Conservation (phyloP, 2,329 filamentous ascomycete genomes). For the Graphiopsis chlorocephala region DNA sequence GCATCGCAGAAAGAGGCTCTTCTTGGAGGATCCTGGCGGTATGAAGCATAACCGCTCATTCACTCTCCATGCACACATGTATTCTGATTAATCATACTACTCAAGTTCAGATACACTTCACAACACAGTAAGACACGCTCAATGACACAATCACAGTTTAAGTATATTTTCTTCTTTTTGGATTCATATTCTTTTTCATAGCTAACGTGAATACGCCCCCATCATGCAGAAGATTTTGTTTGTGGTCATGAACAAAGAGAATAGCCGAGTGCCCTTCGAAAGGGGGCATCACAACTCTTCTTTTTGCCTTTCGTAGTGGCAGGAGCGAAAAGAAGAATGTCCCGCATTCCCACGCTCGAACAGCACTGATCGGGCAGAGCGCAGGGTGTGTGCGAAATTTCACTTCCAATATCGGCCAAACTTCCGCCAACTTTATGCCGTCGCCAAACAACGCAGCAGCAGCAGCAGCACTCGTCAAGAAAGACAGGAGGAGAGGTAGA, state of each 20-base stretch:
- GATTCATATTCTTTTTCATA: conserved; percentile 9
- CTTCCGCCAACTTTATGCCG: background rate
- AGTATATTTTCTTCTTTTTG: conserved; percentile 4
- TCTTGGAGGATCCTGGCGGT: background rate
- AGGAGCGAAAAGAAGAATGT: conserved; percentile 4
- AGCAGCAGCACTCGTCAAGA: background rate
- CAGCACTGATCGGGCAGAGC: background rate
- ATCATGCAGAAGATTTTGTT: conserved; percentile 13
- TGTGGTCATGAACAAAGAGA: conserved; percentile 8
- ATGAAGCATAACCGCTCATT: background rate
- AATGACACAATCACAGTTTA: background rate
- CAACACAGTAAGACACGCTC: background rate
- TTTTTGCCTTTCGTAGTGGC: conserved; percentile 7
- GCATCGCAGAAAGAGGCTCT: background rate
- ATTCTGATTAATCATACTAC: background rate
- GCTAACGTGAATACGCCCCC: conserved; percentile 16
- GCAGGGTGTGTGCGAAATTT: background rate
- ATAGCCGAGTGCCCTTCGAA: background rate
- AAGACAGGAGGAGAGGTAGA: background rate
- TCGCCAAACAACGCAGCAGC: conserved; percentile 5
- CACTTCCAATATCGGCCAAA: background rate
- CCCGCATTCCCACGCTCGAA: background rate
- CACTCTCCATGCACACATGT: background rate
- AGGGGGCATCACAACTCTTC: background rate
- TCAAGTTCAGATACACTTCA: background rate